These are phyloP conservation scores for Ambrosia artemisiifolia DNA, from an alignment of 129 eudicot species.

Conservation along the genomic window DNA sequence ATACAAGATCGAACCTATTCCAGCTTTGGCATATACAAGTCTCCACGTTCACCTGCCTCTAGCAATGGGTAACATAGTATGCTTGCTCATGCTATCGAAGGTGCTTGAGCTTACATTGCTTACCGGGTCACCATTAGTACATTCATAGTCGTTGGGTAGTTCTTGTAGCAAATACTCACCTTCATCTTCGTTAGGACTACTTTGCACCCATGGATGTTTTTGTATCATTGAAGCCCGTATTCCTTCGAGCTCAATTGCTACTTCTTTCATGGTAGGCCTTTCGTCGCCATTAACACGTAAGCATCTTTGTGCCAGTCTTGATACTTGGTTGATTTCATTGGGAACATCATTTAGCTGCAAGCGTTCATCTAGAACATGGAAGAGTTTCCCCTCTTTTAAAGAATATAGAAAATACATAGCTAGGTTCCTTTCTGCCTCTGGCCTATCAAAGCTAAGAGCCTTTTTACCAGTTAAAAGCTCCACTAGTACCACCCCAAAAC, in stretches of 20 bases:
- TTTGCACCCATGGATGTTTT: no score
- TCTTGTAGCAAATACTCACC: constrained; percentile 17
- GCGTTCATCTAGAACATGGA: constrained; percentile 23
- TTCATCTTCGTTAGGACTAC: not conserved
- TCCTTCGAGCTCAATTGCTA: constrained; percentile 35
- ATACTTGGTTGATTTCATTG: constrained; percentile 15
- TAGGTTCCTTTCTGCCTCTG: no score
- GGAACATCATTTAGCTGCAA: constrained; percentile 22
- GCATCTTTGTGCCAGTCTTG: constrained; percentile 29
- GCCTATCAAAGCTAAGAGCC: not conserved
- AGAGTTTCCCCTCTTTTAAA: not conserved
- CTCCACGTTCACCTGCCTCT: constrained; percentile 20
- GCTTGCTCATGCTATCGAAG: constrained; percentile 20
- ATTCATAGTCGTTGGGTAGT: constrained; percentile 4
- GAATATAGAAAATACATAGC: no score
- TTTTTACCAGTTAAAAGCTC: constrained; percentile 39
- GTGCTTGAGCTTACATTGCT: constrained; percentile 6
- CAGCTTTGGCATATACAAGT: not conserved
- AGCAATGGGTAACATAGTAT: not conserved
- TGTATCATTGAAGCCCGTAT: not conserved
- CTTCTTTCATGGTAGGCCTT: constrained; percentile 42
- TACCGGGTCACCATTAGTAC: not conserved
- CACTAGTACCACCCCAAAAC: constrained; percentile 44
- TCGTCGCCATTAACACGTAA: constrained; percentile 32
- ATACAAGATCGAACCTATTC: not conserved